Percentiles rank a stretch among this genome's conserved stretches.
Conservation (phyloP, 2,329 filamentous ascomycete genomes). For the Claviceps pazoutovae region DNA sequence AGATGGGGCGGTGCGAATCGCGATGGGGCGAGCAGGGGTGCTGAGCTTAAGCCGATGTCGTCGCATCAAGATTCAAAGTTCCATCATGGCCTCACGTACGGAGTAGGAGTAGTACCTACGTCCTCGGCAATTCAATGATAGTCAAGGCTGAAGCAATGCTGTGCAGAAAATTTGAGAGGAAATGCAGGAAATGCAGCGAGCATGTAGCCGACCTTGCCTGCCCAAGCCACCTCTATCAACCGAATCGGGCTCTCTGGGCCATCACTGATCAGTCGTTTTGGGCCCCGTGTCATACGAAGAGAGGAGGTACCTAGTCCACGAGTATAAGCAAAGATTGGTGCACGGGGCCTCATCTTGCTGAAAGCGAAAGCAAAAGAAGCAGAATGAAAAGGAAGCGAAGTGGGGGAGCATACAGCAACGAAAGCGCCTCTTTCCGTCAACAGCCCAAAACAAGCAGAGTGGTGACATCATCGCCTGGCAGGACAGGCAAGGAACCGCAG, state of each 20-base stretch:
- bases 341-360: background rate
- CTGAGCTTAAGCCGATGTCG: background rate
- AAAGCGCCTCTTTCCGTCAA: background rate
- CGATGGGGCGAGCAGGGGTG: background rate
- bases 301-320: too few relatives aligned
- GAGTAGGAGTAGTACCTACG: too few relatives aligned
- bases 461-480: slow-evolving; percentile 20
- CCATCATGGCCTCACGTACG: background rate
- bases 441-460: slow-evolving; percentile 4
- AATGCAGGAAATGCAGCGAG: too few relatives aligned
- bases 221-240: too few relatives aligned
- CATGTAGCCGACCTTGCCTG: too few relatives aligned
- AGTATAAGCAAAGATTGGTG: background rate
- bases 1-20: background rate
- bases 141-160: too few relatives aligned
- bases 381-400: background rate
- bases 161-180: too few relatives aligned
- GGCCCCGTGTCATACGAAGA: too few relatives aligned
- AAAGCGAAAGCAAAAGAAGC: background rate
- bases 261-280: too few relatives aligned
- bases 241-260: too few relatives aligned
- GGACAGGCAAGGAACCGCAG: background rate
- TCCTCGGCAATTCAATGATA: too few relatives aligned
- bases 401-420: background rate
- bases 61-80: background rate